Base-by-base conservation (phyloP, 768 basidiomycete species). In the Panaeolus papilionaceus region DNA sequence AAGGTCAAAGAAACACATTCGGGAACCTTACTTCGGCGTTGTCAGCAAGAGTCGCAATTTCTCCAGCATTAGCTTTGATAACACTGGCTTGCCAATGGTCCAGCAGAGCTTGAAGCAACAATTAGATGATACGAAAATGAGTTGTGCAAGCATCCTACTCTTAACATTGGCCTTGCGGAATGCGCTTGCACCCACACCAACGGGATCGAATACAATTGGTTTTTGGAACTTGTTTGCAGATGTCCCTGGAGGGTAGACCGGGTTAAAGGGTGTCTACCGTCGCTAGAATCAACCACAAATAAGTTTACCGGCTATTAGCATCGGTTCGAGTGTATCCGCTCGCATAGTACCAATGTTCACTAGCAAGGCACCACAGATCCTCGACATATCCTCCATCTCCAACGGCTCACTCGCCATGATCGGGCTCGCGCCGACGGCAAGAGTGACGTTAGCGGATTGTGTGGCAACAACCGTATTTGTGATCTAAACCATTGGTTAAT, bases 21-120 rank as follows among this genome's bases (percentile, higher is more conserved):
- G 0, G 23, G 38, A 23, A 44, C 66, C 69, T 16, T 54, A 92
- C 95, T 82, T 96, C 96, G 14, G 77, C 76, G 0, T 92, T 92
- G n/a, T 90, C 85, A 2, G 89, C 87, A 10, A 97, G 76, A 0
- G 92, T 86, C 0, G 90, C 94, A 23, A 98, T 88, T 79, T 98
- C 96, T 16, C 87, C 93, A 0, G 94, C 92, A 74, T 98, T 98
- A 3, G 96, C 96, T 78, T 98, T 98, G 78, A 98, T 96, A 23
- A 97, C 92, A 18, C 92, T 90, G 11, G 91, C 89, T 77, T 96
- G 95, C 88, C 92, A 97, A 26, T 81, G 78, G 67, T 91, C 81
- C 20, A 97, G 78, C 12, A 97, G 82, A 65, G 88, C 93, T 89
- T 75, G n/a, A 33, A 67, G 67, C 28, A 38, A 18, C 39, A 16